phyloP scores from a whole-genome alignment of 2,329 filamentous ascomycete genomes.

The Sclerotinia nivalis region DNA sequence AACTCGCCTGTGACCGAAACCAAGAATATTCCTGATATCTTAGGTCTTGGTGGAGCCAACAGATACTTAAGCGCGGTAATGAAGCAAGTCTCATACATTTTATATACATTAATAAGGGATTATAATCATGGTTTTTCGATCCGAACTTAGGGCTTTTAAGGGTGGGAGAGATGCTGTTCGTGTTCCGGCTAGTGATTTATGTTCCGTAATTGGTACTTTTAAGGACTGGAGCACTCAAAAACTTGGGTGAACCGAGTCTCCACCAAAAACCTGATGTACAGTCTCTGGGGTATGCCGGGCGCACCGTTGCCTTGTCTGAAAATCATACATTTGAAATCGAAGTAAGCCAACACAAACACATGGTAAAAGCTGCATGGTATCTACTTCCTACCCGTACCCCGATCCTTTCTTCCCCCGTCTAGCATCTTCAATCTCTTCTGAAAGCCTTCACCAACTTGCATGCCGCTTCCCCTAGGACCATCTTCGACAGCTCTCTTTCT shows the following conservation, averaged over 20 bases:
- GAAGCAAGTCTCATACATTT: no score
- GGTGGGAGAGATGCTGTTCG: neutral
- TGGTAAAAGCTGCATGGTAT: neutral
- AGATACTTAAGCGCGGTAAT: no score
- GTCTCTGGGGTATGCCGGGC: no score
- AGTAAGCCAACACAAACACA: neutral
- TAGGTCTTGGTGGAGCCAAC: no score
- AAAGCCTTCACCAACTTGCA: slow-evolving; percentile 72
- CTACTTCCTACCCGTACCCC: slow-evolving; percentile 32
- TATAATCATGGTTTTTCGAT: neutral
- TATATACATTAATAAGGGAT: no score
- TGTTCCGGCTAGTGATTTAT: neutral
- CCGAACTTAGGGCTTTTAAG: neutral
- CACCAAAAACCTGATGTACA: neutral
- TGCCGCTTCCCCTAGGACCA: slow-evolving; percentile 65
- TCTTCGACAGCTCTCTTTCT: slow-evolving; percentile 79
- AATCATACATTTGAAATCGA: neutral
- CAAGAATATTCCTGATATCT: no score
- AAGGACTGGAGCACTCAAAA: neutral
- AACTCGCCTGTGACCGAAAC: no score
- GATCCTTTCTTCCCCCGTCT: slow-evolving; percentile 45
- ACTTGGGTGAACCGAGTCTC: neutral
- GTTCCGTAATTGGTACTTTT: neutral
- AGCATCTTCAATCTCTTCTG: slow-evolving; percentile 65
- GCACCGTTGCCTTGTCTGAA: neutral